Percentiles rank a stretch among this genome's conserved stretches.
Conservation (phyloP, 2,329 filamentous ascomycete species). For the Arthroderma sp. region DNA sequence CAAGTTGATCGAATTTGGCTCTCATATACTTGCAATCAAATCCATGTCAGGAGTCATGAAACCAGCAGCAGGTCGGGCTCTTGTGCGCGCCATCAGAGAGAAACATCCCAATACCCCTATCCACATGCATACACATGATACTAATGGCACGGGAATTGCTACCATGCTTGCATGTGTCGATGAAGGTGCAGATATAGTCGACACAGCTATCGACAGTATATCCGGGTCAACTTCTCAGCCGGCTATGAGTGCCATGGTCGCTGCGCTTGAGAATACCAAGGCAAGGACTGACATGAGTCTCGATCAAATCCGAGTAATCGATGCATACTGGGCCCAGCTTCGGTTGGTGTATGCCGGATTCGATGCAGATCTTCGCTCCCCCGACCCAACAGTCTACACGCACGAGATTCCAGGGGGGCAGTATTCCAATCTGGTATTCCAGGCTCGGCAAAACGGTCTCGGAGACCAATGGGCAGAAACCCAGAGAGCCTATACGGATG, state of each 20-base stretch:
- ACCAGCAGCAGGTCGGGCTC: conserved; percentile 74
- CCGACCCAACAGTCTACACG: conserved; percentile 94
- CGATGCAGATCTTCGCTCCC: conserved; percentile 84
- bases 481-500: conserved; percentile 97
- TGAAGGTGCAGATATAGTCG: conserved; percentile 87
- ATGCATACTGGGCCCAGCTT: conserved; percentile 93
- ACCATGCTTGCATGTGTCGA: conserved; percentile 95
- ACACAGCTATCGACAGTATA: conserved; percentile 90
- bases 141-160: conserved; percentile 90
- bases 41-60: conserved; percentile 99
- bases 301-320: conserved; percentile 71
- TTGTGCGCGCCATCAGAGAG: conserved; percentile 76
- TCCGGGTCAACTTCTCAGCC: conserved; percentile 98
- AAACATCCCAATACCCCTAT: conserved; percentile 98
- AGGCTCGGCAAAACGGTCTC: conserved; percentile 87
- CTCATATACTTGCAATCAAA: conserved; percentile 83
- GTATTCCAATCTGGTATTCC: conserved; percentile 99
- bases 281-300: conserved; percentile 69
- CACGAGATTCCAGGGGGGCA: conserved; percentile 98
- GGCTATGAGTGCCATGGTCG: conserved; percentile 86
- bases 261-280: conserved; percentile 78
- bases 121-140: conserved; percentile 98
- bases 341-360: conserved; percentile 95
- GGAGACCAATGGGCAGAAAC: conserved; percentile 96
- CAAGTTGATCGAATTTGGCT: conserved; percentile 78